Percentiles rank a stretch among this genome's conserved stretches.
These are phyloP conservation scores for Ananas comosus DNA, from an alignment of 176 grass and related monocot genomes.

Conservation along the genomic window DNA sequence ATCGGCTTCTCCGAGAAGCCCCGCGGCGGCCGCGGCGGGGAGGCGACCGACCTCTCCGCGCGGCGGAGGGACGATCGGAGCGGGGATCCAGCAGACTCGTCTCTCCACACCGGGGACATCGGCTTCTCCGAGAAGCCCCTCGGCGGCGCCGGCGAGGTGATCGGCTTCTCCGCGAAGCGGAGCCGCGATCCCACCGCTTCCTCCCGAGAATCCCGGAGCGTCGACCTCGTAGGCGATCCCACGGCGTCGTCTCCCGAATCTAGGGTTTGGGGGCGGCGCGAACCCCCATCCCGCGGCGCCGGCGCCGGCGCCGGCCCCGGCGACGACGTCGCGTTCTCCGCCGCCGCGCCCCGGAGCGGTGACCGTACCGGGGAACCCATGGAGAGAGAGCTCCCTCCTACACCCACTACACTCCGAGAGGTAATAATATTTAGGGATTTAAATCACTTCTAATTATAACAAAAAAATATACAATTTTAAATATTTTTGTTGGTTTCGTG, in stretches of 20 bases:
- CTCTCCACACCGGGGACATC: not conserved
- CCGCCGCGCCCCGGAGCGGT: not conserved
- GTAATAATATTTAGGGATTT: too few species aligned
- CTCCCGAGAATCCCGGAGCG: too few species aligned
- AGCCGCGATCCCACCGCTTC: too few species aligned
- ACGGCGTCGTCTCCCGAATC: slow-evolving; percentile 6
- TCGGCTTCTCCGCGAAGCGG: too few species aligned
- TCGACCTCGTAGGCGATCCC: not conserved
- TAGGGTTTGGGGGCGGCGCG: slow-evolving; percentile 31
- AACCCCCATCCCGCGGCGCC: slow-evolving; percentile 21
- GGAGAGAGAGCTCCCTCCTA: not conserved
- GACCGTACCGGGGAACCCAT: not conserved
- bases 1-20: not conserved
- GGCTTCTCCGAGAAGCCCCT: not conserved
- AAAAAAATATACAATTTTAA: too few species aligned
- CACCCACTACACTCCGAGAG: too few species aligned
- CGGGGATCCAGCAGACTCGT: slow-evolving; percentile 25
- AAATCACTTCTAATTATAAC: too few species aligned
- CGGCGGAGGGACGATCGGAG: slow-evolving; percentile 26
- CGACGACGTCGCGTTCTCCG: slow-evolving; percentile 5
- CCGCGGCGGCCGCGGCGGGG: slow-evolving; percentile 27
- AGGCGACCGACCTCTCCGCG: not conserved
- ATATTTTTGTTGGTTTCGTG: not conserved
- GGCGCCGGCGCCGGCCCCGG: not conserved
- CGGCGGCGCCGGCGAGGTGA: not conserved